Evolutionary conservation across 305 asterid species (phyloP).

Genomic region (Solanum hybrid): DNA sequence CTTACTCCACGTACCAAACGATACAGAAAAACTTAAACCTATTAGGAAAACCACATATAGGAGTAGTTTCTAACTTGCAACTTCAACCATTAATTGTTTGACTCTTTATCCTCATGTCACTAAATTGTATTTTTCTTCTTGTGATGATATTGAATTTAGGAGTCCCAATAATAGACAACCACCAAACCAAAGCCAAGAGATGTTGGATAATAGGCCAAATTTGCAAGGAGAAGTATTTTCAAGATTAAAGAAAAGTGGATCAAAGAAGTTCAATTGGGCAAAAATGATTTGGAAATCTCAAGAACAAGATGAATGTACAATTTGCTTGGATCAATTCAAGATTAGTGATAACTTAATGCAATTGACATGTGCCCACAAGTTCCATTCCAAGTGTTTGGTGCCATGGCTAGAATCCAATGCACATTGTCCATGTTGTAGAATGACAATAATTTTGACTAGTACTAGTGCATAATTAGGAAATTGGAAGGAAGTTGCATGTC

Average conservation of each 20-base stretch:
- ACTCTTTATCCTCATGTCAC: neutral
- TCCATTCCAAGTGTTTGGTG: conserved; percentile 14
- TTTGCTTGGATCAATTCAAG: conserved; percentile 21
- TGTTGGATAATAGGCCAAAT: neutral
- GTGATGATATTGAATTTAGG: neutral
- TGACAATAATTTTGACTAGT: neutral
- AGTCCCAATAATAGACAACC: neutral
- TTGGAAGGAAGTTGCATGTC: neutral
- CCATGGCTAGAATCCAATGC: conserved; percentile 19
- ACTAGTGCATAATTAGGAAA: neutral
- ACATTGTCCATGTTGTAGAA: conserved; percentile 19
- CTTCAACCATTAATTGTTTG: neutral
- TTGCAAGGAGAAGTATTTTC: neutral
- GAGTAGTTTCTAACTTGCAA: neutral
- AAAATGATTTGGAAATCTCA: conserved; percentile 8
- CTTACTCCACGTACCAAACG: neutral
- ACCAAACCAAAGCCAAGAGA: neutral
- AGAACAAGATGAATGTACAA: conserved; percentile 22
- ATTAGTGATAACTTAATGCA: conserved; percentile 8
- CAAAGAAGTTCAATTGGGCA: conserved; percentile 30
- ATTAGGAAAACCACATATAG: neutral
- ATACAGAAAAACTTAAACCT: neutral
- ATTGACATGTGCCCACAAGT: conserved; percentile 15
- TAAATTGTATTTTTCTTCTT: neutral
- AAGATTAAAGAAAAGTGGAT: neutral